phyloP scores from a whole-genome alignment of 345 rosid genomes.

The Eucalyptus albens region DNA sequence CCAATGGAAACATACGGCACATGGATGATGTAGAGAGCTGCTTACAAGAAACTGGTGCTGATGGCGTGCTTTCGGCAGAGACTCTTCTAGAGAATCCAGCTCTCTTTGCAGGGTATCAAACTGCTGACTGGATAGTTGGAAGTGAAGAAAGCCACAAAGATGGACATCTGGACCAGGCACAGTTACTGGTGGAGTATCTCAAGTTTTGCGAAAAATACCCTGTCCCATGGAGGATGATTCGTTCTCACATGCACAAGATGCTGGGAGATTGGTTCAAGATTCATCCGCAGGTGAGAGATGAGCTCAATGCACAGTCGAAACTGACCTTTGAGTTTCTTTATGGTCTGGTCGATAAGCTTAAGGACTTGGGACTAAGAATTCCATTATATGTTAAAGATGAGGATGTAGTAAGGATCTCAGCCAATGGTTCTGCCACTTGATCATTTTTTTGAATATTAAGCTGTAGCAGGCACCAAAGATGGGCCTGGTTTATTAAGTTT shows the following conservation, averaged over 20 bases:
- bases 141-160: slow-evolving; percentile 25
- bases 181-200: slow-evolving; percentile 61
- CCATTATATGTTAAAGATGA: slow-evolving; percentile 53
- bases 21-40: slow-evolving; percentile 63
- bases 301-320: slow-evolving; percentile 55
- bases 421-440: not conserved
- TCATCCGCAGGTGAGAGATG: slow-evolving; percentile 72
- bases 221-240: slow-evolving; percentile 93
- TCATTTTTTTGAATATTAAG: not conserved
- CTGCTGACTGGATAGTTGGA: slow-evolving; percentile 44
- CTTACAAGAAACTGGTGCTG: slow-evolving; percentile 63
- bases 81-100: slow-evolving; percentile 94
- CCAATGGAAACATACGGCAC: slow-evolving; percentile 83
- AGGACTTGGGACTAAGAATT: slow-evolving; percentile 47
- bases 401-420: not conserved
- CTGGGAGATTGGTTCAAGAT: slow-evolving; percentile 81
- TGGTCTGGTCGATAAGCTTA: slow-evolving; percentile 48
- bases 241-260: slow-evolving; percentile 82
- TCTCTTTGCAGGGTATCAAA: slow-evolving; percentile 70
- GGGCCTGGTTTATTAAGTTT: not conserved
- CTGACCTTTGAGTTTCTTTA: slow-evolving; percentile 79
- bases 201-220: slow-evolving; percentile 80
- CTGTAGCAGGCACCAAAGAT: not conserved
- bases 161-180: slow-evolving; percentile 71
- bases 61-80: slow-evolving; percentile 96